Evolutionary conservation across 2,329 filamentous ascomycete species (phyloP).

Genomic region (Pyricularia sp.): DNA sequence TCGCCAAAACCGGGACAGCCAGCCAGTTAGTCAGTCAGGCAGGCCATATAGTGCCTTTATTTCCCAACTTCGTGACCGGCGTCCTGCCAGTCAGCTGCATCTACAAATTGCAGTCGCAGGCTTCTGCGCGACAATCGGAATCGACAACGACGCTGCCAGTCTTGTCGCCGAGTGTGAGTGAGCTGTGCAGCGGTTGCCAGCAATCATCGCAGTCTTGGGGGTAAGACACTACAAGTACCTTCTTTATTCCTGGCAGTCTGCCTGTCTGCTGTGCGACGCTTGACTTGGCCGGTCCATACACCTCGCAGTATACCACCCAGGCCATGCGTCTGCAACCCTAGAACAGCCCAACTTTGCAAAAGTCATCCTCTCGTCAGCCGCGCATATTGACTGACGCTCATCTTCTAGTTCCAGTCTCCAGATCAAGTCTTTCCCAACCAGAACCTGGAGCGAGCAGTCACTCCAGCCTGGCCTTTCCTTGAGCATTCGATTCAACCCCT

Average conservation of each 20-base stretch:
- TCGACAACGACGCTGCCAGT: background rate
- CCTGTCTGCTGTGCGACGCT: background rate
- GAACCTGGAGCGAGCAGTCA: background rate
- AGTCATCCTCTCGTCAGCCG: background rate
- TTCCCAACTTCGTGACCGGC: background rate
- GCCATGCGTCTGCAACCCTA: background rate
- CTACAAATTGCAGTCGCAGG: background rate
- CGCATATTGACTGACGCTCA: background rate
- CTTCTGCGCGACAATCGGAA: background rate
- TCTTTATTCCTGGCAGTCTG: background rate
- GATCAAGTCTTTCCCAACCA: background rate
- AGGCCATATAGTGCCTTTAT: background rate
- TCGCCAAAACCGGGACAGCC: background rate
- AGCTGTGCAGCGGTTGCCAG: background rate
- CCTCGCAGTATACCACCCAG: background rate
- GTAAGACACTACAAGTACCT: background rate
- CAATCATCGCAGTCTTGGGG: background rate
- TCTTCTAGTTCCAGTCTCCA: background rate
- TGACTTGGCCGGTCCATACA: background rate
- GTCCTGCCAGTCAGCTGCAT: background rate
- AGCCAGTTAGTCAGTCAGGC: too few species aligned
- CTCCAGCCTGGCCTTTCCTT: background rate
- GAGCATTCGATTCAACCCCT: background rate
- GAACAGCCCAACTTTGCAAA: background rate
- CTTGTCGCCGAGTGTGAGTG: background rate